phyloP scores from a whole-genome alignment of 371 early-diverging fungal genomes.

The Mortierella sp. region DNA sequence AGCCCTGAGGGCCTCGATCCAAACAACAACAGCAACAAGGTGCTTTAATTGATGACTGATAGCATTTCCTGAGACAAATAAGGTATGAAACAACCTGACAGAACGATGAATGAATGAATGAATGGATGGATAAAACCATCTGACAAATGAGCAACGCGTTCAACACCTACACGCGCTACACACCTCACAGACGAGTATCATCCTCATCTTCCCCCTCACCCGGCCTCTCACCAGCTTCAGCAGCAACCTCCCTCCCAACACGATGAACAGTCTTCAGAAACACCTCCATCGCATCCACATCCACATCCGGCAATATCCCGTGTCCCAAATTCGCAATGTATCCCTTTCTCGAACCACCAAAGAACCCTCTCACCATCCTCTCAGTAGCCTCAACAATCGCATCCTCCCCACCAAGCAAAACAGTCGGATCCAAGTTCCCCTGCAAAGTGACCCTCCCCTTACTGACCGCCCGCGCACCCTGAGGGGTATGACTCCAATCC shows the following conservation, averaged over 20 bases:
- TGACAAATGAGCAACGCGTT: no score
- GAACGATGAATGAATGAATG: no score
- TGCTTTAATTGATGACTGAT: no score
- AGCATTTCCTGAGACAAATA: no score
- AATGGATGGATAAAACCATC: no score
- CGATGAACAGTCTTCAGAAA: constrained; percentile 77
- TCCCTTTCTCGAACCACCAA: constrained; percentile 54
- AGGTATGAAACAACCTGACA: neutral
- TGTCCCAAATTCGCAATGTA: constrained; percentile 98
- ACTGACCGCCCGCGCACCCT: constrained; percentile 69
- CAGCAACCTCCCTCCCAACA: constrained; percentile 53
- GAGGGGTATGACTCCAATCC: constrained; percentile 93
- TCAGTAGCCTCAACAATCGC: constrained; percentile 80
- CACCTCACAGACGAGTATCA: neutral
- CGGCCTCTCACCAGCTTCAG: constrained; percentile 22
- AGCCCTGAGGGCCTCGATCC: no score
- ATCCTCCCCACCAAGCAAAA: constrained; percentile 84
- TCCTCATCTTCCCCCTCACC: neutral
- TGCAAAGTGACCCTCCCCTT: constrained; percentile 84
- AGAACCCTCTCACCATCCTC: constrained; percentile 86
- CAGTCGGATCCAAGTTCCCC: constrained; percentile 96
- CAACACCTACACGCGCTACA: neutral
- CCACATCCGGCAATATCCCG: constrained; percentile 88
- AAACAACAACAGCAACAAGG: no score
- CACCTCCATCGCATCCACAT: constrained; percentile 77